A percentile compares a stretch with the other conserved stretches of the same genome.
These are phyloP conservation scores for Prunus campanulata DNA, from an alignment of 306 rosid genomes.

Conservation along the genomic window DNA sequence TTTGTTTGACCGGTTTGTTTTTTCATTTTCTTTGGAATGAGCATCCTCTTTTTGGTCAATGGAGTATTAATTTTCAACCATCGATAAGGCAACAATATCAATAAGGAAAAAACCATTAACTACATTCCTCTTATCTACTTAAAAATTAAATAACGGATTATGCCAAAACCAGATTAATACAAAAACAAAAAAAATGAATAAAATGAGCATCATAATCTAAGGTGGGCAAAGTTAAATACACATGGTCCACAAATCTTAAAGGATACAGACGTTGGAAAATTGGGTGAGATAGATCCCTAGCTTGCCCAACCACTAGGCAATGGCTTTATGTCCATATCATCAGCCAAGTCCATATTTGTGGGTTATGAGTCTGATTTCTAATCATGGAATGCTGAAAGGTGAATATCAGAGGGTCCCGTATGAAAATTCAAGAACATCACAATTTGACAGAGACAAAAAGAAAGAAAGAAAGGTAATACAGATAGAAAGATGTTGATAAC, in stretches of 20 bases:
- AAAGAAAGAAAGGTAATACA: not conserved
- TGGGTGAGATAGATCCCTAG: constrained; percentile 27
- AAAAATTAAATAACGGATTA: no score
- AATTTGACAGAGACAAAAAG: not conserved
- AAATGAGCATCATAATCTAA: not conserved
- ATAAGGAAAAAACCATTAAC: no score
- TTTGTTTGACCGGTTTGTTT: no score
- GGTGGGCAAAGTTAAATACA: not conserved
- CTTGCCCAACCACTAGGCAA: constrained; percentile 17
- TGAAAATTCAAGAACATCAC: not conserved
- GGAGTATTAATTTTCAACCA: no score
- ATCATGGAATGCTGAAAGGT: constrained; percentile 43
- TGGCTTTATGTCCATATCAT: constrained; percentile 31
- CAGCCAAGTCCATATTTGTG: constrained; percentile 24
- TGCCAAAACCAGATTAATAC: no score
- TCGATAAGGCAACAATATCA: no score
- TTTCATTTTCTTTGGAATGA: no score
- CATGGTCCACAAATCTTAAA: constrained; percentile 33
- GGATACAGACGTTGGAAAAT: constrained; percentile 11
- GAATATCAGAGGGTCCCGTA: constrained; percentile 11
- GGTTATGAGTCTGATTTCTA: constrained; percentile 26
- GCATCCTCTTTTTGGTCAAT: no score
- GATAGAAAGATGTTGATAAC: not conserved
- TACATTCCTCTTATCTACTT: no score
- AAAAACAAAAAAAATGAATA: not conserved